A percentile compares a stretch with the other conserved stretches of the same genome.
Evolutionary conservation across 1,284 basidiomycete genomes (phyloP).

Genomic region (Lentinula novae-zelandiae): DNA sequence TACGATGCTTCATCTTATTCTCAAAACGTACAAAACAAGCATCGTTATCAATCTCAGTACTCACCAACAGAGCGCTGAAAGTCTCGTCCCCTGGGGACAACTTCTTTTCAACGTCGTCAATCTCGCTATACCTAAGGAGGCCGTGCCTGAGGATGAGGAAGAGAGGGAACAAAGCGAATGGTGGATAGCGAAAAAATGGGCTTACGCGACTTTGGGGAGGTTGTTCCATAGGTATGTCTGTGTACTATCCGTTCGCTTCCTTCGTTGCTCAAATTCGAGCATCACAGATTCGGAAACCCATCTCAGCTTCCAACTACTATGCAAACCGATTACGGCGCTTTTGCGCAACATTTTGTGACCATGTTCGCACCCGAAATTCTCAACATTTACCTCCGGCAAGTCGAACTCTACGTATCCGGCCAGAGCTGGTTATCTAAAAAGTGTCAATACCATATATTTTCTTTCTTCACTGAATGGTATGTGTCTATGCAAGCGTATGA

Average conservation of each 20-base stretch:
- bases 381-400: slow-evolving; percentile 73
- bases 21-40: slow-evolving; percentile 80
- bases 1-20: slow-evolving; percentile 74
- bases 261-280: not conserved
- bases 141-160: slow-evolving; percentile 67
- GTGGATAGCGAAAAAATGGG: slow-evolving; percentile 92
- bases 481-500: slow-evolving; percentile 24
- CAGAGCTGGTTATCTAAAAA: slow-evolving; percentile 79
- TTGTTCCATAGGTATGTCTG: slow-evolving; percentile 68
- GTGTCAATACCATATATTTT: slow-evolving; percentile 76
- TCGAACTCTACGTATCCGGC: slow-evolving; percentile 67
- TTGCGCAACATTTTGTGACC: slow-evolving; percentile 75
- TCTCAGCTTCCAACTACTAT: slow-evolving; percentile 75
- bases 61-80: slow-evolving; percentile 72
- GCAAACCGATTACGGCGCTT: slow-evolving; percentile 64
- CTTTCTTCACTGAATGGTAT: slow-evolving; percentile 83
- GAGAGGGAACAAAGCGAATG: slow-evolving; percentile 76
- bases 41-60: slow-evolving; percentile 67
- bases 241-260: not conserved
- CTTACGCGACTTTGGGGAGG: slow-evolving; percentile 69
- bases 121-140: slow-evolving; percentile 59
- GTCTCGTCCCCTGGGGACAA: slow-evolving; percentile 80
- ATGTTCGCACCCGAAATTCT: slow-evolving; percentile 83
- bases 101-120: slow-evolving; percentile 78
- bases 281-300: slow-evolving; percentile 72